Evolutionary conservation across 2,329 filamentous ascomycete genomes (phyloP).

Genomic region (Aureobasidium lini): DNA sequence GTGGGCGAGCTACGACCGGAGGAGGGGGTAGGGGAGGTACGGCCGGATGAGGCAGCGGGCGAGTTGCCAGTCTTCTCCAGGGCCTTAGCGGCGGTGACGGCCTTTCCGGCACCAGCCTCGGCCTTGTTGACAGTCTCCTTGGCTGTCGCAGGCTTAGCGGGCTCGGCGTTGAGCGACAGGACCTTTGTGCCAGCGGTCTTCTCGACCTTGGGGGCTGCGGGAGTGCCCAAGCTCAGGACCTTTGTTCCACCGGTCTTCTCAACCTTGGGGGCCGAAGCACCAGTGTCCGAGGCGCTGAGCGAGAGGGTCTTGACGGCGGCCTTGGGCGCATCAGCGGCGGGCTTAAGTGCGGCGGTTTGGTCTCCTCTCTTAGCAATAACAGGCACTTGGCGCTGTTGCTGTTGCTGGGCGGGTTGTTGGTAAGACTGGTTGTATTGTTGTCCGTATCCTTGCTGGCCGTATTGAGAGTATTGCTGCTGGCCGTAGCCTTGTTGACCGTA

Average conservation of each 20-base stretch:
- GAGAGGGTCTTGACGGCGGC: conserved; percentile 49
- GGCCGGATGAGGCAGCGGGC: conserved; percentile 53
- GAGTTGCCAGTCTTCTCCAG: conserved; percentile 79
- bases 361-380: conserved; percentile 58
- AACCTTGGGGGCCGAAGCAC: conserved; percentile 48
- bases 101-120: conserved; percentile 64
- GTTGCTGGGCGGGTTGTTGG: conserved; percentile 36
- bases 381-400: conserved; percentile 45
- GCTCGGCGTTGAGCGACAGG: conserved; percentile 53
- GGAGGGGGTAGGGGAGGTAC: conserved; percentile 71
- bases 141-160: conserved; percentile 30
- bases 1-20: conserved; percentile 75
- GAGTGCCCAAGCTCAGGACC: conserved; percentile 59
- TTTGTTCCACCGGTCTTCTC: conserved; percentile 51
- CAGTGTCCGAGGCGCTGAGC: conserved; percentile 41
- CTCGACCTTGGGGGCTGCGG: conserved; percentile 43
- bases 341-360: conserved; percentile 39
- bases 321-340: conserved; percentile 46
- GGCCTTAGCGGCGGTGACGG: conserved; percentile 79
- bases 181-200: conserved; percentile 56
- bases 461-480: conserved; percentile 21
- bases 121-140: conserved; percentile 38
- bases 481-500: conserved; percentile 30
- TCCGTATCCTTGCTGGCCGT: conserved; percentile 18
- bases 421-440: conserved; percentile 30